phyloP scores from a whole-genome alignment of 2,329 filamentous ascomycete species.

The Geosmithia flava region DNA sequence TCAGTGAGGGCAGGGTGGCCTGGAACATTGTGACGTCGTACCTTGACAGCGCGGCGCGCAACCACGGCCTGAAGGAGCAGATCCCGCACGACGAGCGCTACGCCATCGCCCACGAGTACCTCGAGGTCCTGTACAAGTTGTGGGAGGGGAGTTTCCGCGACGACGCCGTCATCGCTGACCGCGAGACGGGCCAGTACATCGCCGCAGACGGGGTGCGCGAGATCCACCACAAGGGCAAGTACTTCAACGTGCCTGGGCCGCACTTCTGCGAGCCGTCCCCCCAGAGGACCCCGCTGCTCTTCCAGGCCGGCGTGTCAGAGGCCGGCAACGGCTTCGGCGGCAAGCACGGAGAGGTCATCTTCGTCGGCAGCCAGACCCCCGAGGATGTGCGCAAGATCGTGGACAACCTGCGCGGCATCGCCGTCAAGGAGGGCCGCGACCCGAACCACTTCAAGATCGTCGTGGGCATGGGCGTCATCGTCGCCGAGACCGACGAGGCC shows the following conservation, averaged over 20 bases:
- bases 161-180: slow-evolving; percentile 50
- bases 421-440: slow-evolving; percentile 41
- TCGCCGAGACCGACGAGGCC: slow-evolving; percentile 54
- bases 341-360: slow-evolving; percentile 60
- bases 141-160: slow-evolving; percentile 56
- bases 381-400: slow-evolving; percentile 48
- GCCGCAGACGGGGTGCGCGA: slow-evolving; percentile 39
- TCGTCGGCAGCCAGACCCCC: slow-evolving; percentile 54
- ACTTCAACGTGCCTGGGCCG: slow-evolving; percentile 51
- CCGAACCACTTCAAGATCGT: slow-evolving; percentile 53
- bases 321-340: slow-evolving; percentile 56
- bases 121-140: slow-evolving; percentile 53
- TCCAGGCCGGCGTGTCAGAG: slow-evolving; percentile 58
- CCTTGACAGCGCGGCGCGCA: slow-evolving; percentile 55
- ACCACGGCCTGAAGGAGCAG: slow-evolving; percentile 48
- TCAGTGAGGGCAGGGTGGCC: slow-evolving; percentile 44
- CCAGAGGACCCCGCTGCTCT: slow-evolving; percentile 55
- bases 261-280: slow-evolving; percentile 55
- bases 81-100: slow-evolving; percentile 53
- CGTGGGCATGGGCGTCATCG: slow-evolving; percentile 51
- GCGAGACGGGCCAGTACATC: slow-evolving; percentile 44
- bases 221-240: slow-evolving; percentile 55
- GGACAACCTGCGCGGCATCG: slow-evolving; percentile 46
- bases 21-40: slow-evolving; percentile 54
- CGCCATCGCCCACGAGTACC: slow-evolving; percentile 49